Base-by-base conservation (phyloP, 768 basidiomycete genomes). In the Lactifluus echinatus region DNA sequence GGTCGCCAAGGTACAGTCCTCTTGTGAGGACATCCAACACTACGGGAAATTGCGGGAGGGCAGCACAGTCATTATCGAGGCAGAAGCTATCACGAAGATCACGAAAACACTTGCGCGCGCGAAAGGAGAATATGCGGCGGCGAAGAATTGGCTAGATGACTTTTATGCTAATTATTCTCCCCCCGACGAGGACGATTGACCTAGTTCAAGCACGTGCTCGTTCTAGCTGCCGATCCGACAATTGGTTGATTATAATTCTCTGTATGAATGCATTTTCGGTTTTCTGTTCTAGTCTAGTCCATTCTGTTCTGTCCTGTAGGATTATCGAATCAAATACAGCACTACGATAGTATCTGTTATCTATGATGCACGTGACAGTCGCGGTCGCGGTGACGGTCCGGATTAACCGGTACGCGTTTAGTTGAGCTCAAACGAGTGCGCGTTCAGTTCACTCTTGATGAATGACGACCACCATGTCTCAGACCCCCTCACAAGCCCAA, bases 11-110 rank as follows among this genome's bases (percentile, higher is more conserved):
- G 93, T 99, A 51, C 87, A 91, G 68, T 78, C 73, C 15, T 84
- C 85, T 24, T 97, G 95, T 75, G 93, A 92, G 70, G 79, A 80
- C 71, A 93, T 98, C 65, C 94, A 98, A 72, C 82, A 94, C 70
- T 86, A 84, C 64, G 63, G 63, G n/a, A 17, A 53, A 5, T 34
- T 48, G 43, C 40, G 23, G 48, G 60, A 63, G 26, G 39, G 7
- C 11, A 12, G 0, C 1, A 10, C 17, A 28, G 23, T 10, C 19
- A 17, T 63, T 21, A 24, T 37, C 11, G 44, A 53, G 23, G 50
- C 48, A 5, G 44, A 58, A 0, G 63, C 63, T 5, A 29, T 63
- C 36, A 31, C n/a, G 10, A 54, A 55, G 23, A 63, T 63, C 40
- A 15, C 28, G 26, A 39, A 39, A 28, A 46, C 63, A 4, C 50